A percentile compares a stretch with the other conserved stretches of the same genome.
These are phyloP conservation scores for Leishmania braziliensis DNA, from an alignment of 208 protist species.

Conservation along the genomic window DNA sequence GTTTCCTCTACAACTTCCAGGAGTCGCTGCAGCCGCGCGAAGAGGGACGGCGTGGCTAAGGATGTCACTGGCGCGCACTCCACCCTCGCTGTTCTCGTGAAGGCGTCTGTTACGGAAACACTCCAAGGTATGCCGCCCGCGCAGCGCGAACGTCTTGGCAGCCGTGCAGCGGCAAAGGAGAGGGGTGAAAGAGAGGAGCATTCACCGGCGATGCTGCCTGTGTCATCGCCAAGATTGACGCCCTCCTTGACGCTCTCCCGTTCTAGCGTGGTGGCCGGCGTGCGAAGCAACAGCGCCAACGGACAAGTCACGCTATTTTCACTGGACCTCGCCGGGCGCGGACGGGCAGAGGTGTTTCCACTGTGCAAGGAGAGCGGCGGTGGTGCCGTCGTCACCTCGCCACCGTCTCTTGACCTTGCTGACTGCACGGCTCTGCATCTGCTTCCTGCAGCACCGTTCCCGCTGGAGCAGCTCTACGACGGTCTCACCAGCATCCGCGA, in stretches of 20 bases:
- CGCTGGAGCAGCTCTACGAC: constrained; percentile 14
- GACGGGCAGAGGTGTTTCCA: background rate
- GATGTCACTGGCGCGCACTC: background rate
- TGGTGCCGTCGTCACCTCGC: background rate
- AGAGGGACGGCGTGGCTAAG: background rate
- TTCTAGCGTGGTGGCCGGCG: background rate
- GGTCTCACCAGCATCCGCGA: background rate
- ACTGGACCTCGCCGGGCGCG: background rate
- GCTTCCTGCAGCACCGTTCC: background rate
- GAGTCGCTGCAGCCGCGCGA: background rate
- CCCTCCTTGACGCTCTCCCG: background rate
- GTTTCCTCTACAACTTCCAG: background rate
- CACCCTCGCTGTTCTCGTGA: constrained; percentile 25
- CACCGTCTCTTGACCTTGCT: background rate
- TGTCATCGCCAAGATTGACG: background rate
- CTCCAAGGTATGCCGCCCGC: constrained; percentile 21
- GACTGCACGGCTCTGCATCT: constrained; percentile 3
- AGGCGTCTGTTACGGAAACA: constrained; percentile 10
- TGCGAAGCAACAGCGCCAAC: background rate
- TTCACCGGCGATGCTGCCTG: background rate
- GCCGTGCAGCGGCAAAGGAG: constrained; percentile 17
- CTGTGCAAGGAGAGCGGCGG: background rate
- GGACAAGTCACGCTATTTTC: background rate
- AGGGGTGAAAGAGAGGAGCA: constrained; percentile 12
- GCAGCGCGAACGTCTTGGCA: constrained; percentile 26